Base-by-base conservation (phyloP, 495 filamentous ascomycete species). In the Aspergillus carlsbadensis region DNA sequence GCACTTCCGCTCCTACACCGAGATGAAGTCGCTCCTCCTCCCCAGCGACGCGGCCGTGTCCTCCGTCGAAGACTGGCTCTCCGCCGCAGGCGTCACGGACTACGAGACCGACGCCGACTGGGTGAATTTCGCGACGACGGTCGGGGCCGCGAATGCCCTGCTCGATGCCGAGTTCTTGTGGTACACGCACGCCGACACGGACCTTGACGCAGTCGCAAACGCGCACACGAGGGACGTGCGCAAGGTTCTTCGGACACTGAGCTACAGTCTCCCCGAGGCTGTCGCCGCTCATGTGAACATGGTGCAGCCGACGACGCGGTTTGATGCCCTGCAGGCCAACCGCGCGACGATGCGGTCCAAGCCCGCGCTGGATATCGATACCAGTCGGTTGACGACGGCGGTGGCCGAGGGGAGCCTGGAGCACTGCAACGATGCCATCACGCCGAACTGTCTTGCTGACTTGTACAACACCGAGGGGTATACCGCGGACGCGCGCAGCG, bases 391-490 rank as follows among this genome's bases (percentile, higher is more conserved):
- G 1, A 45, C 59, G 24, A 56, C 64, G 11, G 63, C 56, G 3
- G 24, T 66, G 18, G 29, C 51, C 11, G 45, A 57, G 13, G 52
- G 60, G n/a, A 64, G 65, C 13, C 62, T 31, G 5, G 61, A 64
- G 1, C 56, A 72, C 46, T 81, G 77, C 59, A 68, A 75, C 54
- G 60, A 49, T 6, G 76, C 71, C 17, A 78, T 86, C 52, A 87
- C 82, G 0, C 86, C 86, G 0, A 65, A 69, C 34, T 89, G 86
- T 52, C 73, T 90, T 10, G 75, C 79, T 39, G 70, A 74, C 20
- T 71, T 89, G 10, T 89, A 89, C 66, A 80, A 80, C 36, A 66
- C 87, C 3, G 77, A 73, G 2, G 80, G 81, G 46, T 89, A 75
- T 69, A 58, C 67, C 44, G 73, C 73, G 18, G 56, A 65, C 24